phyloP scores from a whole-genome alignment of 768 basidiomycete species.

The Lactarius hengduanensis region DNA sequence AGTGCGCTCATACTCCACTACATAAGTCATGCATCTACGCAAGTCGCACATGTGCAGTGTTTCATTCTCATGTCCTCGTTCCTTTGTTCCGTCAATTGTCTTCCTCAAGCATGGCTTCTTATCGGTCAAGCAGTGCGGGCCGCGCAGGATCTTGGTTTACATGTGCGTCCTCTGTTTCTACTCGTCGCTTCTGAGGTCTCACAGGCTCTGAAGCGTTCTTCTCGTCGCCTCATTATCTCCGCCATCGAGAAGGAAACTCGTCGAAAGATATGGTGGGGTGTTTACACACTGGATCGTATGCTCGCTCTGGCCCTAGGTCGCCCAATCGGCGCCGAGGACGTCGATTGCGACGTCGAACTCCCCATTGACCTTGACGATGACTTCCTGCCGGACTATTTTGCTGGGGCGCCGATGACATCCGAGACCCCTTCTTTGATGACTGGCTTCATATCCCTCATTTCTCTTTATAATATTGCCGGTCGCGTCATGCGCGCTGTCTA shows the following conservation, averaged over 20 bases:
- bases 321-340: constrained; percentile 84
- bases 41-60: constrained; percentile 86
- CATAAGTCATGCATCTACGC: constrained; percentile 84
- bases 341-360: constrained; percentile 86
- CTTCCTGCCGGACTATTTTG: constrained; percentile 66
- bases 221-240: constrained; percentile 65
- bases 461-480: constrained; percentile 82
- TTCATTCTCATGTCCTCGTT: constrained; percentile 88
- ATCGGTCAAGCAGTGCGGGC: constrained; percentile 88
- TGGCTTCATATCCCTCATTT: constrained; percentile 71
- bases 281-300: constrained; percentile 89
- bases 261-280: constrained; percentile 92
- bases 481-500: constrained; percentile 81
- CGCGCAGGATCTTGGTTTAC: constrained; percentile 89
- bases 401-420: constrained; percentile 56
- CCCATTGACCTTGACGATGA: constrained; percentile 86
- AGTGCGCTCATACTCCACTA: constrained; percentile 90
- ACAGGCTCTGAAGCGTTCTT: constrained; percentile 61
- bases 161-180: constrained; percentile 53
- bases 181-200: constrained; percentile 28
- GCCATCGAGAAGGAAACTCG: constrained; percentile 86
- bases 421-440: constrained; percentile 72
- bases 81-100: constrained; percentile 88
- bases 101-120: constrained; percentile 92
- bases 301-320: constrained; percentile 87